Evolutionary conservation across 257 asterid species (phyloP).

Genomic region (Solanum chilense): DNA sequence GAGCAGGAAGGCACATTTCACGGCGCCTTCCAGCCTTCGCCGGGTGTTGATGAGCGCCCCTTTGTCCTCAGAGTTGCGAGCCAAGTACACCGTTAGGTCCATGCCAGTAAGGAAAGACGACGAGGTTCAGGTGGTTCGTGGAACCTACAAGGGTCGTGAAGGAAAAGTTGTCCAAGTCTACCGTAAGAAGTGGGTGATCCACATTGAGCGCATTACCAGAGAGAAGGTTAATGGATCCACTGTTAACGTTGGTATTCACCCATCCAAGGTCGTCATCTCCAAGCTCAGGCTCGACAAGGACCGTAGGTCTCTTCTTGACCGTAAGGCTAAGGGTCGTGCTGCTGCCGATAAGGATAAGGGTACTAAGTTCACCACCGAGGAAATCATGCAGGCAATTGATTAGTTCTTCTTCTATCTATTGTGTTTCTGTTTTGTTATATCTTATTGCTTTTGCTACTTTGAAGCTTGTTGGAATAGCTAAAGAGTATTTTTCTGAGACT

Average conservation of each 20-base stretch:
- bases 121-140: conserved; percentile 79
- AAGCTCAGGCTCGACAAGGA: conserved; percentile 88
- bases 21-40: conserved; percentile 83
- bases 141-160: conserved; percentile 86
- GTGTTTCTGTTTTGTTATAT: conserved; percentile 1
- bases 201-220: conserved; percentile 72
- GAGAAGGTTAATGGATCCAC: conserved; percentile 85
- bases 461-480: not conserved
- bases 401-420: not conserved
- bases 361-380: conserved; percentile 67
- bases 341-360: conserved; percentile 90
- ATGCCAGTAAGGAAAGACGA: conserved; percentile 90
- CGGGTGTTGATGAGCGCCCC: conserved; percentile 87
- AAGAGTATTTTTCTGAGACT: not conserved
- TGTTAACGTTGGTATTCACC: conserved; percentile 73
- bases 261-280: conserved; percentile 56
- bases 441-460: not conserved
- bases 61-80: conserved; percentile 47
- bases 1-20: conserved; percentile 83
- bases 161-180: conserved; percentile 83
- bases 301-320: conserved; percentile 63
- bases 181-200: conserved; percentile 92
- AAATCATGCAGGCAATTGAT: conserved; percentile 70
- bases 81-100: conserved; percentile 67
- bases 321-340: conserved; percentile 82